These are phyloP conservation scores for Trichosphaerium sp. DNA, from an alignment of 78 protist species.

Conservation along the genomic window DNA sequence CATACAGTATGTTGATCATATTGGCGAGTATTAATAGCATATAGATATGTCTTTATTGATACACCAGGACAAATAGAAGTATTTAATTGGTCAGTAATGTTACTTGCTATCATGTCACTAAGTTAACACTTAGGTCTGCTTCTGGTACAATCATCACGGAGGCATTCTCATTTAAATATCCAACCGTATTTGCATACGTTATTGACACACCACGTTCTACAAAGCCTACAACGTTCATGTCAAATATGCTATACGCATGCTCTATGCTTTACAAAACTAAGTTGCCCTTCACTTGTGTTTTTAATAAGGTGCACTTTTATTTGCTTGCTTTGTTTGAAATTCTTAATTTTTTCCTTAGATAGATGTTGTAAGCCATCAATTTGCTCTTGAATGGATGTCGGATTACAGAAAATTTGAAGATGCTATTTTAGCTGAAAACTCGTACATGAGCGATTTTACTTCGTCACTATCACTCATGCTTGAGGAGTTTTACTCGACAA, in stretches of 20 bases:
- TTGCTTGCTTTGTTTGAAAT: too few relatives aligned
- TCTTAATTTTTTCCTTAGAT: too few relatives aligned
- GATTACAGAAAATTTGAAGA: constrained; percentile 44
- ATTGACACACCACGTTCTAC: constrained; percentile 84
- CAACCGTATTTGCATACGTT: constrained; percentile 84
- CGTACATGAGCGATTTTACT: constrained; percentile 48
- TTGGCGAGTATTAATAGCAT: too few relatives aligned
- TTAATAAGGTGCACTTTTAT: too few relatives aligned
- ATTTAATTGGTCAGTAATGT: too few relatives aligned
- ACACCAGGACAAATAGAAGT: constrained; percentile 98
- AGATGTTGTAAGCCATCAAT: constrained; percentile 58
- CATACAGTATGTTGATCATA: constrained; percentile 14
- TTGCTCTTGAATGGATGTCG: constrained; percentile 74
- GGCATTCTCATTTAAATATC: constrained; percentile 73
- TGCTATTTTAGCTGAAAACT: constrained; percentile 29
- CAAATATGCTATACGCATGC: constrained; percentile 95
- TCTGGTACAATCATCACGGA: constrained; percentile 87
- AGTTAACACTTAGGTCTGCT: constrained; percentile 97
- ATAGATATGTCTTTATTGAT: constrained; percentile 65
- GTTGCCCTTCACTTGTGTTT: constrained; percentile 82
- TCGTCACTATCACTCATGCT: constrained; percentile 74
- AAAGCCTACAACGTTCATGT: constrained; percentile 92
- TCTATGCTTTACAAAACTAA: constrained; percentile 80
- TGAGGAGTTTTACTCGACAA: constrained; percentile 73
- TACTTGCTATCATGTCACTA: not conserved